phyloP scores from a whole-genome alignment of 768 basidiomycete species.

The Daedalea quercina region DNA sequence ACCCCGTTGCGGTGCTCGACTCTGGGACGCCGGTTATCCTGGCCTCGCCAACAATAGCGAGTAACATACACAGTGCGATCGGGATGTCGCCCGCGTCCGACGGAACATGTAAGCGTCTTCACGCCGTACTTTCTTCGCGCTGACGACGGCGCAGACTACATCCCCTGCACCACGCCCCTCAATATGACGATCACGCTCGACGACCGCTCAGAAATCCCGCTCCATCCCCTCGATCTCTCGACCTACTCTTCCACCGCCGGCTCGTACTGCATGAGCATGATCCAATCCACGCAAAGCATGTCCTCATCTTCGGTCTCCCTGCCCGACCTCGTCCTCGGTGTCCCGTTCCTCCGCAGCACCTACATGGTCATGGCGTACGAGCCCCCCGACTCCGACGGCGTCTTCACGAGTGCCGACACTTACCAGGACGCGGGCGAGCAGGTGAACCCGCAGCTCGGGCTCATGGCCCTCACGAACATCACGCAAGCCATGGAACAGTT shows the following conservation, averaged over 20 bases:
- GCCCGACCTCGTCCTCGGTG: conserved; percentile 73
- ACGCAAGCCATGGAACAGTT: conserved; percentile 61
- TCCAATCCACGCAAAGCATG: conserved; percentile 46
- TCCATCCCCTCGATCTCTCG: conserved; percentile 69
- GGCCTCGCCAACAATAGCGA: conserved; percentile 52
- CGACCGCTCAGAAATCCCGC: conserved; percentile 43
- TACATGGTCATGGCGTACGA: conserved; percentile 75
- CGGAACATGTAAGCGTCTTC: conserved; percentile 49
- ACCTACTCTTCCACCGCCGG: conserved; percentile 38
- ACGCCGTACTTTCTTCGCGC: conserved; percentile 1
- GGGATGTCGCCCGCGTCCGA: conserved; percentile 52
- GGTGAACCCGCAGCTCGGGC: conserved; percentile 46
- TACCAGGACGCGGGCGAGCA: conserved; percentile 9
- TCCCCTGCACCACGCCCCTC: conserved; percentile 63
- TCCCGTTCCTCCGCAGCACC: conserved; percentile 69
- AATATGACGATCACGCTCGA: conserved; percentile 68
- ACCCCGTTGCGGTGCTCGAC: conserved; percentile 66
- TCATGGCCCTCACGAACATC: conserved; percentile 58
- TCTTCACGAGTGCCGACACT: conserved; percentile 29
- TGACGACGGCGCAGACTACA: conserved; percentile 48
- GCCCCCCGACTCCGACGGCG: conserved; percentile 36
- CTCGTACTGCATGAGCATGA: conserved; percentile 54
- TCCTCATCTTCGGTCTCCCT: conserved; percentile 27
- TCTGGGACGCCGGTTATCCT: conserved; percentile 65
- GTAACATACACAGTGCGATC: conserved; percentile 73